Conservation (phyloP, 2,329 filamentous ascomycete genomes). For the Leptographium lundbergii region DNA sequence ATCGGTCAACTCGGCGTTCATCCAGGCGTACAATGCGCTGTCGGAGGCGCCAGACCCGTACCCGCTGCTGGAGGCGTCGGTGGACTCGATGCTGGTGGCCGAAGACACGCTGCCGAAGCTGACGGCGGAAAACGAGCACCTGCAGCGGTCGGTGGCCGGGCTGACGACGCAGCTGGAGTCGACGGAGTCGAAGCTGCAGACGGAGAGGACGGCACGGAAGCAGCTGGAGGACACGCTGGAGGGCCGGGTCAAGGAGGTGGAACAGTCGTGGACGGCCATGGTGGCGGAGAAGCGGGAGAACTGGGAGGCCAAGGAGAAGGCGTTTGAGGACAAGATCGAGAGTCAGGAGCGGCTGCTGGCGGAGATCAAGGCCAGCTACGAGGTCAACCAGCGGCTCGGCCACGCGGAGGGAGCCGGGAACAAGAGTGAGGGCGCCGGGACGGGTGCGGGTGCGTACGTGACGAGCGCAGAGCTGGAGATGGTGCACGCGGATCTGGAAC, state of each 20-base stretch:
- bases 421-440: conserved; percentile 19
- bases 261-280: conserved; percentile 80
- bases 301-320: conserved; percentile 84
- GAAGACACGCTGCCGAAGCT: conserved; percentile 88
- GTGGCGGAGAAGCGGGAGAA: conserved; percentile 91
- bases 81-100: conserved; percentile 83
- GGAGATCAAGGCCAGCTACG: conserved; percentile 93
- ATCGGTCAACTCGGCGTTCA: conserved; percentile 80
- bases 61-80: conserved; percentile 86
- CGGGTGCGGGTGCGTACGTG: conserved; percentile 39
- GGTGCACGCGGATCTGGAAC: conserved; percentile 80
- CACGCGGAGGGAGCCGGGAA: conserved; percentile 39
- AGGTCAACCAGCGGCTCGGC: conserved; percentile 83
- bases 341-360: conserved; percentile 85
- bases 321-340: conserved; percentile 83
- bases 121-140: conserved; percentile 72
- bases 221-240: conserved; percentile 69
- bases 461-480: conserved; percentile 88
- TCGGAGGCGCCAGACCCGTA: conserved; percentile 96
- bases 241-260: conserved; percentile 73
- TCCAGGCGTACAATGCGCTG: conserved; percentile 83
- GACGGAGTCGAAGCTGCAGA: conserved; percentile 65
- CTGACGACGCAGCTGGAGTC: conserved; percentile 75
- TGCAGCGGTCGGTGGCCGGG: conserved; percentile 66
- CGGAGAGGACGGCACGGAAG: conserved; percentile 60